Base-by-base conservation (phyloP, 1,284 basidiomycete species). In the Boletellus deceptivus region DNA sequence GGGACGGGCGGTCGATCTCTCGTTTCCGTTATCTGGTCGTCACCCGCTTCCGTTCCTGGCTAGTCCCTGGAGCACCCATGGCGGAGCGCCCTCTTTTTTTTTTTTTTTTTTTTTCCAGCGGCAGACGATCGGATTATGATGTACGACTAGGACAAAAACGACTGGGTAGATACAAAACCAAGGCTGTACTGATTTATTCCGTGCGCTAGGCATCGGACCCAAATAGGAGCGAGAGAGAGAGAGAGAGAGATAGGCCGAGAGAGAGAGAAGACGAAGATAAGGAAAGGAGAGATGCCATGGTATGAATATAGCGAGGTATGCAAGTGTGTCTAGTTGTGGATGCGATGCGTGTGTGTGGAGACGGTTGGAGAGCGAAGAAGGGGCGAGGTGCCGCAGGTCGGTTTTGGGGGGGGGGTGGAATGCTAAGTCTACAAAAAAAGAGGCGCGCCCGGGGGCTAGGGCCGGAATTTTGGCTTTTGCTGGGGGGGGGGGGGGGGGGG, bases 301-400 rank as follows among this genome's bases (percentile, higher is more conserved):
- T 65, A 68, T 69, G 64, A 65, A 59, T 65, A 66, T 60, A 60
- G 59, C 56, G 52, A 65, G 60, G 62, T 65, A 68, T 69, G 64
- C 63, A 52, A 57, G 38, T 67, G 62, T 66, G 55, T 65, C 65
- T 69, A 69, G 55, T 20, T 31, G 11, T 52, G 55, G 55, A 62
- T 69, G 63, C 53, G 63, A 65, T 65, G 64, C 59, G 60, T 54
- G 57, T 61, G 48, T n/a, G 20, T 22, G 22, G 22, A 22, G n/a
- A n/a, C n/a, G n/a, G n/a, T 22, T 22, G 20, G 11, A 13, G 29
- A 38, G 56, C 54, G 62, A 52, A 13, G 43, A 52, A 43, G 38
- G 24, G 36, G 31, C 37, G 52, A 45, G 46, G 58, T 46, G 55
- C 50, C 29, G 29, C 29, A 13, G 4, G 29, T 31, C 29, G 29